Evolutionary conservation across 2,329 filamentous ascomycete species (phyloP), one percentile per base, ranked within the genome.

Genomic region (Sporothrix curviconia): DNA sequence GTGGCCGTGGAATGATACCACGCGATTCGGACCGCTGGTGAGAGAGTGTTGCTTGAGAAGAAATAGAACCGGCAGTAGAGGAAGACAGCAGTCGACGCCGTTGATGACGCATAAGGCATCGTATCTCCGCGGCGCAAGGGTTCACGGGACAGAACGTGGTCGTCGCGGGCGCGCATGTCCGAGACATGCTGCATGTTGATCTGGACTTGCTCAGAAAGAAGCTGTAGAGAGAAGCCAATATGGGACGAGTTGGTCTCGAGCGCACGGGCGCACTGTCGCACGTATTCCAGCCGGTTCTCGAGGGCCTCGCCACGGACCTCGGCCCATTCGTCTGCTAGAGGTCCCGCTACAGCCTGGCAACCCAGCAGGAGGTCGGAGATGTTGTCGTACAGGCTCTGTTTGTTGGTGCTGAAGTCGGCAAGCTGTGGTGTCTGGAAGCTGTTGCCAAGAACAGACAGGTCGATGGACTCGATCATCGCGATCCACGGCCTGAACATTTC

Each of bases 271-370:
- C 90, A 88, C 59, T 84, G 79, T 54, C 87, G 83, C 59, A 96
- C 90, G 61, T 89, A 86, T 62, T 87, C 88, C 25, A 97, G 73
- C 22, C 94, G 85, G 63, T 90, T 90, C 67, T 96, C 92, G 30
- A 99, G 77, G 7, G 92, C 89, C 68, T 95, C 90, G 1, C 91
- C 90, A 43, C 91, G 85, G n/a, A 92, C 78, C 69, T 96, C 91
- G 4, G 92, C 84, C 94, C 94, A 99, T 72, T 99, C 94, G 68
- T 99, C 94, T 8, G 87, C 89, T 43, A 99, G 73, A 6, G 94
- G 94, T 8, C 90, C 90, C 6, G 91, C 89, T n/a, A 97, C 87
- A 24, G 89, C 85, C 72, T 99, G 94, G 66, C 92, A 96, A 59
- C 87, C 85, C 51, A 96, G 74, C 4, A 97, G 75, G 28, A 99